Evolutionary conservation across 345 rosid species (phyloP), one percentile per base, ranked within the genome.

Genomic region (Camelina laxa): DNA sequence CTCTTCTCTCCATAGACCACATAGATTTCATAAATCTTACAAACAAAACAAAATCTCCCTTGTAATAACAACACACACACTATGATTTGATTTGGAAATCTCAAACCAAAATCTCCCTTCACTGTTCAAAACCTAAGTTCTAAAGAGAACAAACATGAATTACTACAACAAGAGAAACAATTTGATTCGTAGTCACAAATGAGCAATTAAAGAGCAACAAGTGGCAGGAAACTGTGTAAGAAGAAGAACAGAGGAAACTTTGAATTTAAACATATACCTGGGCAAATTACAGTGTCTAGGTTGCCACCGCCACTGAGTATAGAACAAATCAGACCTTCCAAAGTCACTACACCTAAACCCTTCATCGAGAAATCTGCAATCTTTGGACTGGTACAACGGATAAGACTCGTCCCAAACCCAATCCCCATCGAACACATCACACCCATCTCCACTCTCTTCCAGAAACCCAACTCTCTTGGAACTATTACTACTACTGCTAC

Each of bases 261-360:
- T 2, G 14, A n/a, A 48, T 12, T 16, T 0, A 33, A 47, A 24
- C 4, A 24, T 24, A 54, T 33, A 95, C 99, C 97, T 95, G 79
- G 97, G 97, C 84, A 92, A 83, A 82, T 89, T 77, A 82, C 99
- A 95, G 45, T 65, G 77, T 67, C 36, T 85, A 27, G 99, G 97
- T 75, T 90, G 99, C 99, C 99, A 95, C 81, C 97, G 80, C 97
- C 99, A 95, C 47, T 89, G 90, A 30, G 90, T 89, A 75, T 87
- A 91, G 84, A 90, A 85, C 80, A 84, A 76, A 83, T 95, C 99
- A 65, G 96, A 93, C 84, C 99, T 80, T 9, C 99, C 99, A 84
- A 77, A 86, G 48, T 95, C 97, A 55, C 78, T 84, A 80, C 99
- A 95, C 83, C 87, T 79, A 79, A 95, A 95, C 11, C 99, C 97